phyloP scores from a whole-genome alignment of 2,329 filamentous ascomycete genomes.

The Penicillium sp. region DNA sequence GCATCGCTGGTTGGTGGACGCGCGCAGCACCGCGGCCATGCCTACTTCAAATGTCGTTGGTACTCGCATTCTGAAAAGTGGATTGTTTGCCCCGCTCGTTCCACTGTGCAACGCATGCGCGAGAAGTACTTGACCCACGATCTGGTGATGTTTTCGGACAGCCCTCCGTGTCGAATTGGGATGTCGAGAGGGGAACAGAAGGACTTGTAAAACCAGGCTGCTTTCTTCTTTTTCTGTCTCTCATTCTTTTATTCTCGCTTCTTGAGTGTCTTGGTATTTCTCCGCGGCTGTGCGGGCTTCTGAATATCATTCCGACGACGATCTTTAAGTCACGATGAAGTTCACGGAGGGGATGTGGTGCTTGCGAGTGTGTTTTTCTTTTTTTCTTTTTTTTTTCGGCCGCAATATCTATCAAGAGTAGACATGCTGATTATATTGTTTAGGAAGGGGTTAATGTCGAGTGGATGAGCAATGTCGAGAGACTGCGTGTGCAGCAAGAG shows the following conservation, averaged over 20 bases:
- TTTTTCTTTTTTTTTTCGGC: neutral
- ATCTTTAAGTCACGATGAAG: conserved; percentile 37
- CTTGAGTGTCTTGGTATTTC: neutral
- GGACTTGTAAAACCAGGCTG: neutral
- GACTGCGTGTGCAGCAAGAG: conserved; percentile 34
- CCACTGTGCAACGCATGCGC: neutral
- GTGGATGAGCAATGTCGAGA: conserved; percentile 49
- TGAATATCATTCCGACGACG: neutral
- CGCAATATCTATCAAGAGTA: no score
- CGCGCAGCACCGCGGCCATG: neutral
- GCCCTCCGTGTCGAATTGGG: conserved; percentile 21
- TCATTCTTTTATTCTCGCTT: neutral
- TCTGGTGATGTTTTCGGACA: conserved; percentile 17
- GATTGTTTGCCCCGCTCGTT: conserved; percentile 7
- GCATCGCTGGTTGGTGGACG: conserved; percentile 17
- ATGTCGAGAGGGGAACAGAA: neutral
- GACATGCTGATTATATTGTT: neutral
- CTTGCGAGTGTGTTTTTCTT: conserved; percentile 28
- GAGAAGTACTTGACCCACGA: conserved; percentile 5
- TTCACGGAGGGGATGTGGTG: conserved; percentile 49
- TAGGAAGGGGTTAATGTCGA: conserved; percentile 44
- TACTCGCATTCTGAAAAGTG: neutral
- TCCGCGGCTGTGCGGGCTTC: neutral
- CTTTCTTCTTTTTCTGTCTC: neutral
- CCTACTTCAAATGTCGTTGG: neutral